Evolutionary conservation across 2,329 filamentous ascomycete species (phyloP).

Genomic region (Colletotrichum shisoi): DNA sequence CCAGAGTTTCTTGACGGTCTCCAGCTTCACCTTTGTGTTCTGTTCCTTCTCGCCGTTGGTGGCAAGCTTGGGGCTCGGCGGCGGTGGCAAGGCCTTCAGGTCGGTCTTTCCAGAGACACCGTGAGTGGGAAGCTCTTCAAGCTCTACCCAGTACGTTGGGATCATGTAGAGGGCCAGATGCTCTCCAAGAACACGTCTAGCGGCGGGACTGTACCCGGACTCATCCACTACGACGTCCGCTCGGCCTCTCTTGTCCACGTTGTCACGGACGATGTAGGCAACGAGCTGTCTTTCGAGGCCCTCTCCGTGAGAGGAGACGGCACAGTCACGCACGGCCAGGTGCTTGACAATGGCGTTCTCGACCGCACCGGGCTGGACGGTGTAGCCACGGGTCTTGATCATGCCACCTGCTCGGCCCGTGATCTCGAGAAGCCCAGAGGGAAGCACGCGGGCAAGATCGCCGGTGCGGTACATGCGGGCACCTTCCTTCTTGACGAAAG

Average conservation of each 20-base stretch:
- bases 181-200: conserved; percentile 69
- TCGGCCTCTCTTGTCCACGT: conserved; percentile 64
- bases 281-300: conserved; percentile 78
- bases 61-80: conserved; percentile 61
- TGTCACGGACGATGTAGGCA: conserved; percentile 77
- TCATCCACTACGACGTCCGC: conserved; percentile 72
- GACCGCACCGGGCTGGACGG: conserved; percentile 78
- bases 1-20: conserved; percentile 76
- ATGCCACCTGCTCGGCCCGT: conserved; percentile 78
- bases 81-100: conserved; percentile 73
- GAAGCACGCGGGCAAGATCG: conserved; percentile 72
- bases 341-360: conserved; percentile 75
- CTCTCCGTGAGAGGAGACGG: conserved; percentile 77
- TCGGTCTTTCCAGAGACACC: conserved; percentile 82
- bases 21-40: conserved; percentile 70
- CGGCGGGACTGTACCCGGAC: conserved; percentile 73
- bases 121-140: conserved; percentile 75
- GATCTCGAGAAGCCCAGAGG: conserved; percentile 75
- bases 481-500: conserved; percentile 66
- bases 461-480: conserved; percentile 79
- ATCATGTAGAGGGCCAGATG: conserved; percentile 86
- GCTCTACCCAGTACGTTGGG: conserved; percentile 77
- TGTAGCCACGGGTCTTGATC: conserved; percentile 83
- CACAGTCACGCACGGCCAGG: conserved; percentile 74
- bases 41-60: conserved; percentile 53